A percentile compares a stretch with the other conserved stretches of the same genome.
These are phyloP conservation scores for Pythium brachiatum DNA, from an alignment of 352 stramenopile genomes.

Conservation along the genomic window DNA sequence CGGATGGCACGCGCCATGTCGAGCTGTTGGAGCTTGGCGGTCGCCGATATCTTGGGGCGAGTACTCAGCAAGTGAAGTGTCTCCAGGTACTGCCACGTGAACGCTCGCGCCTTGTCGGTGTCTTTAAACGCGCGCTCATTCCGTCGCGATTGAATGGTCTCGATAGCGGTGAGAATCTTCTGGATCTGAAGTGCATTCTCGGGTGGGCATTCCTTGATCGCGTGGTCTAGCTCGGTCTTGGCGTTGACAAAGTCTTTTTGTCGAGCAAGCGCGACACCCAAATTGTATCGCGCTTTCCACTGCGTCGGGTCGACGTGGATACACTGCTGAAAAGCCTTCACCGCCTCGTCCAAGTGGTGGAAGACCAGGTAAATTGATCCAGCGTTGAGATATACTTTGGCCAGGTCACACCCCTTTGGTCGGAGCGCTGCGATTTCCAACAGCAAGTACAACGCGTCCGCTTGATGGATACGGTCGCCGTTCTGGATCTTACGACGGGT, in stretches of 20 bases:
- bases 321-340: conserved; percentile 44
- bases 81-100: conserved; percentile 50
- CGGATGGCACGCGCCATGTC: conserved; percentile 27
- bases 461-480: conserved; percentile 32
- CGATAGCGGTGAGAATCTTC: conserved; percentile 45
- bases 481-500: conserved; percentile 31
- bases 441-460: conserved; percentile 53
- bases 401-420: conserved; percentile 31
- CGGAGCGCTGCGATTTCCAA: conserved; percentile 51
- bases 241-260: conserved; percentile 47
- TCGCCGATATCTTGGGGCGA: neutral
- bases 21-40: neutral
- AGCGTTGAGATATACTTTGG: conserved; percentile 43
- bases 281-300: conserved; percentile 54
- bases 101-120: conserved; percentile 32
- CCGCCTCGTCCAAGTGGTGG: conserved; percentile 48
- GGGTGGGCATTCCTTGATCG: conserved; percentile 10
- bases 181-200: conserved; percentile 1
- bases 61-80: conserved; percentile 29
- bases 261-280: conserved; percentile 43
- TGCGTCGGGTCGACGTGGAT: conserved; percentile 32
- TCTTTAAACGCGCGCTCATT: conserved; percentile 36
- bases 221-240: conserved; percentile 39
- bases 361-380: conserved; percentile 59
- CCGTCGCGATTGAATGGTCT: conserved; percentile 30